Conservation (phyloP, 164 flowering plant genomes). For the Umbellularia californica region DNA sequence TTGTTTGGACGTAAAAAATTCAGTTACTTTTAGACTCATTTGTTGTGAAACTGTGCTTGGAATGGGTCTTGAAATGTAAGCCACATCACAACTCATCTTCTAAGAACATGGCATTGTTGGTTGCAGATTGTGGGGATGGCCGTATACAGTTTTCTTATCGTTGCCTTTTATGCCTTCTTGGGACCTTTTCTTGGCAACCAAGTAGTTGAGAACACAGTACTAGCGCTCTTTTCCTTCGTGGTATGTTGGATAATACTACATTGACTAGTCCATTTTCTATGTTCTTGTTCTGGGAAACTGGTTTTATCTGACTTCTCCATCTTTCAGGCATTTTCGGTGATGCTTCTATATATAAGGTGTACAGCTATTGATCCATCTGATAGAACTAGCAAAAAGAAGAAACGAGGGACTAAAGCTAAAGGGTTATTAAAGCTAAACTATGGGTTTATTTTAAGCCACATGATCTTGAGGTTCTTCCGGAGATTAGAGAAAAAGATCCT, state of each 20-base stretch:
- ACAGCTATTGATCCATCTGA: conserved; percentile 85
- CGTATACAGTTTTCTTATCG: conserved; percentile 61
- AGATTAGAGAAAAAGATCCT: conserved; percentile 79
- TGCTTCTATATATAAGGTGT: conserved; percentile 71
- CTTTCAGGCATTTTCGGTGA: conserved; percentile 66
- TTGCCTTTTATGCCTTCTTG: conserved; percentile 63
- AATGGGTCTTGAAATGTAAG: background rate
- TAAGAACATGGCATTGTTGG: background rate
- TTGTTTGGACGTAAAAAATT: background rate
- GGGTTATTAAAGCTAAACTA: conserved; percentile 43
- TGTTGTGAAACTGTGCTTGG: background rate
- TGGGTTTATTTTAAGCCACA: conserved; percentile 52
- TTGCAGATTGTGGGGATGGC: conserved; percentile 83
- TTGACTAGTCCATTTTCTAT: background rate
- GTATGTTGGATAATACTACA: conserved; percentile 28
- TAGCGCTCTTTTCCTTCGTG: conserved; percentile 54
- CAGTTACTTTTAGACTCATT: background rate
- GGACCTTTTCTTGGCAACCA: conserved; percentile 81
- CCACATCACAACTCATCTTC: background rate
- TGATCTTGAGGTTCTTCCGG: conserved; percentile 53
- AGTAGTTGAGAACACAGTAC: conserved; percentile 60
- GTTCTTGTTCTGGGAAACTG: conserved; percentile 1
- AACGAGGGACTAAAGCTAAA: conserved; percentile 31
- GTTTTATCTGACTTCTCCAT: conserved; percentile 5
- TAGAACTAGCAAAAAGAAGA: conserved; percentile 60